Evolutionary conservation across 2,329 filamentous ascomycete species (phyloP), one percentile per base, ranked within the genome.

Genomic region (Xylariaceae sp.): DNA sequence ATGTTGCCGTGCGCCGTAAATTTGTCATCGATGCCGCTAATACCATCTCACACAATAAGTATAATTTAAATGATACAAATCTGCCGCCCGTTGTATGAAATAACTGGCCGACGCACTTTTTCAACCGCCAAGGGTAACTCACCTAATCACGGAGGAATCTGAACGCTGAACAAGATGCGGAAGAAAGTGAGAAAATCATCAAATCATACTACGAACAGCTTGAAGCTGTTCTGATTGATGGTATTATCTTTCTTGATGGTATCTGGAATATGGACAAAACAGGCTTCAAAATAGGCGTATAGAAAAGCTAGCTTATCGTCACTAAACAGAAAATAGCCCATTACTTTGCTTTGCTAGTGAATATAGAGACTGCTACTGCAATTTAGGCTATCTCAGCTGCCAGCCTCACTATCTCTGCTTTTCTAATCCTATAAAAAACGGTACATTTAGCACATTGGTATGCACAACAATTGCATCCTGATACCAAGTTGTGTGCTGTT

Each of bases 261-360:
- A 53, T 53, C 6, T 53, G 15, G 51, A 53, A 53, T 53, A 53
- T 53, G 13, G 35, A 53, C 34, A 23, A 44, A 23, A 53, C 35
- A 5, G 51, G 51, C 8, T 53, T 53, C n/a, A 11, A 13, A 17
- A 5, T 53, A 4, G 51, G 13, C 2, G 5, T 17, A 4, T 4
- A 7, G 9, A 53, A 53, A 39, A 44, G 15, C 13, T 6, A 39
- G 6, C 9, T 53, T 5, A 44, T 53, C 23, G 37, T 53, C 17
- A 53, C 51, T 7, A 39, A 53, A 23, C 11, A 17, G 3, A 53
- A 44, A 17, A 4, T 34, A 8, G 34, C 34, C 3, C 34, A 39
- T 15, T 53, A 53, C 44, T 53, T 53, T 53, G 51, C 5, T 5
- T 13, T 53, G 6, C 51, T 13, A 9, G 37, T 44, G 17, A 53